phyloP scores from a whole-genome alignment of 129 eudicot species.

The Centaurea solstitialis region DNA sequence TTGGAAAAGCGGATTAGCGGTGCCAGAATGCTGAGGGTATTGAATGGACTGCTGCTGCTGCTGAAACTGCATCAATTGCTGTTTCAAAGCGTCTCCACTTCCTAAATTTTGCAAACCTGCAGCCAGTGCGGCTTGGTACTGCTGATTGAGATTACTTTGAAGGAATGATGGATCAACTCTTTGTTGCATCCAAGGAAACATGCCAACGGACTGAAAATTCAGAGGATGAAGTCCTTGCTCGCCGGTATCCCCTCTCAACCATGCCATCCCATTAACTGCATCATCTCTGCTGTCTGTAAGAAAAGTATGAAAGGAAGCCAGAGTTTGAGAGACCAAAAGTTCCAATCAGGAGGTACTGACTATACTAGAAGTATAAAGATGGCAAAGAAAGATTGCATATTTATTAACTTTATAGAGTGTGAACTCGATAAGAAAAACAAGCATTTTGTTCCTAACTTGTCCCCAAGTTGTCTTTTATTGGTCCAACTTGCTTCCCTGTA shows the following conservation, averaged over 20 bases:
- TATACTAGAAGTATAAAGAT: not conserved
- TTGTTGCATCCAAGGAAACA: conserved; percentile 97
- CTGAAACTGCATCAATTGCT: conserved; percentile 78
- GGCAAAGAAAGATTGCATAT: not conserved
- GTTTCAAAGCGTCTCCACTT: conserved; percentile 62
- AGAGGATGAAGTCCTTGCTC: conserved; percentile 71
- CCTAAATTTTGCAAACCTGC: conserved; percentile 72
- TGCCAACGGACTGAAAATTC: conserved; percentile 70
- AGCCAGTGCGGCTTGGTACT: conserved; percentile 90
- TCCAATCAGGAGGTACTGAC: not conserved
- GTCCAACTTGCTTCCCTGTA: not conserved
- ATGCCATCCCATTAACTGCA: conserved; percentile 69
- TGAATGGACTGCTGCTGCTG: conserved; percentile 78
- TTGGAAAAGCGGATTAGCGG: conserved; percentile 61
- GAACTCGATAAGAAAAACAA: not conserved
- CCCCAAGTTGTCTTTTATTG: not conserved
- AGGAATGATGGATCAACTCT: conserved; percentile 64
- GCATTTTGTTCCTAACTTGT: not conserved
- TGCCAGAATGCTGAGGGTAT: conserved; percentile 59
- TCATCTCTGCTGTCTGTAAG: conserved; percentile 69
- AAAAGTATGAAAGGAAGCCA: not conserved
- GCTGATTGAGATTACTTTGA: conserved; percentile 75
- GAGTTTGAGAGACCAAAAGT: not conserved
- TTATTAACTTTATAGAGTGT: not conserved
- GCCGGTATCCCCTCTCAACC: conserved; percentile 85